Conservation (phyloP, 495 filamentous ascomycete genomes). For the Monascus purpureus region DNA sequence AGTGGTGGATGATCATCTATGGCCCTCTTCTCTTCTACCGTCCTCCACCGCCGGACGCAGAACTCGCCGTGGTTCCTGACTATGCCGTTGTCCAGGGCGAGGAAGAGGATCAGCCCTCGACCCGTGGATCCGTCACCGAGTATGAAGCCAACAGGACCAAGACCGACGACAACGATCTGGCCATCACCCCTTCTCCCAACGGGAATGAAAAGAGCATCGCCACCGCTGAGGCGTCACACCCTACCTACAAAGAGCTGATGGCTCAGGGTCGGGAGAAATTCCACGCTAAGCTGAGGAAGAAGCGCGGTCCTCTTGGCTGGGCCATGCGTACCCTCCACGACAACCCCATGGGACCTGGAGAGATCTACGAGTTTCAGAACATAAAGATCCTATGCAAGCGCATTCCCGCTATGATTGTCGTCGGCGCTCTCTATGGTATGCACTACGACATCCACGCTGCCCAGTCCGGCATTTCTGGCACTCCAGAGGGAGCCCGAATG, state of each 20-base stretch:
- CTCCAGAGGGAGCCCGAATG: constrained; percentile 54
- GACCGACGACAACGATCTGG: too few relatives aligned
- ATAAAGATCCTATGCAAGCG: constrained; percentile 42
- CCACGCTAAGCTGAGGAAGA: constrained; percentile 39
- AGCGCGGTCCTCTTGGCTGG: constrained; percentile 52
- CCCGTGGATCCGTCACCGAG: constrained; percentile 14
- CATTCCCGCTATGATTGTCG: constrained; percentile 42
- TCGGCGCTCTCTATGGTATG: constrained; percentile 46
- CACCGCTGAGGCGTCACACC: constrained; percentile 24
- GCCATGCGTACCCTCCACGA: constrained; percentile 55
- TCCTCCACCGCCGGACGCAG: constrained; percentile 22
- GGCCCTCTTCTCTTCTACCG: constrained; percentile 41
- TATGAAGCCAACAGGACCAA: constrained; percentile 17
- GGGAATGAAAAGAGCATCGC: constrained; percentile 32
- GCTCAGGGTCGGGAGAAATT: constrained; percentile 34
- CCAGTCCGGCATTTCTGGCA: constrained; percentile 47
- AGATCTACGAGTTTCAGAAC: constrained; percentile 54
- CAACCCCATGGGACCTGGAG: constrained; percentile 51
- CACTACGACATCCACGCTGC: constrained; percentile 63
- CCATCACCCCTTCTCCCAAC: constrained; percentile 6
- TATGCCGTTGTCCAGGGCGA: constrained; percentile 39
- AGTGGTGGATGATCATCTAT: constrained; percentile 37
- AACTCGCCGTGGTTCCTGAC: constrained; percentile 35
- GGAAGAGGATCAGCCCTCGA: constrained; percentile 13
- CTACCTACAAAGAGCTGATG: constrained; percentile 42